phyloP scores from a whole-genome alignment of 2,329 filamentous ascomycete genomes.

The Fusarium camptoceras region DNA sequence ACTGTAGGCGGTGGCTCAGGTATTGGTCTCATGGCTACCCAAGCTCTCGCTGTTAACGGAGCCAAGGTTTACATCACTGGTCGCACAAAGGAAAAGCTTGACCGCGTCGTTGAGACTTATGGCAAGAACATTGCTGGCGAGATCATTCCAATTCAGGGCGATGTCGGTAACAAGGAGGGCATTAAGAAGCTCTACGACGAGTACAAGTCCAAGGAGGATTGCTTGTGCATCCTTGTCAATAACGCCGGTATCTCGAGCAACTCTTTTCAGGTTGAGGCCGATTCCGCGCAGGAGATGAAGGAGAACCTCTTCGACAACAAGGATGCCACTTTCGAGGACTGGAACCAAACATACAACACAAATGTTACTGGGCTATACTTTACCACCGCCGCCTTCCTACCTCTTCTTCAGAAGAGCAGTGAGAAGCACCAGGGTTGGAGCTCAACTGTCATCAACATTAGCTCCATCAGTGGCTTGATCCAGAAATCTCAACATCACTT shows the following conservation, averaged over 20 bases:
- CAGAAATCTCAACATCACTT: conserved; percentile 74
- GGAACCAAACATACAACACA: conserved; percentile 78
- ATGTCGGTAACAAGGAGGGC: conserved; percentile 72
- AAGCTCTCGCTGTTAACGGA: conserved; percentile 74
- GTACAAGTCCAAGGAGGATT: conserved; percentile 65
- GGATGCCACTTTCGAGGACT: conserved; percentile 70
- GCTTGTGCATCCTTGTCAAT: conserved; percentile 75
- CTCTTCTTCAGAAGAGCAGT: conserved; percentile 67
- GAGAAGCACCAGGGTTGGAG: conserved; percentile 61
- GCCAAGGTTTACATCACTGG: conserved; percentile 78
- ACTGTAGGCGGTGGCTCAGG: conserved; percentile 65
- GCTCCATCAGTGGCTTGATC: conserved; percentile 73
- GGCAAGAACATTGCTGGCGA: conserved; percentile 64
- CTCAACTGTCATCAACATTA: conserved; percentile 74
- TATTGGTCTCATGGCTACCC: conserved; percentile 76
- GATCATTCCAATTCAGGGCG: conserved; percentile 70
- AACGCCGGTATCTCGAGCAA: conserved; percentile 73
- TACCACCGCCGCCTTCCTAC: conserved; percentile 70
- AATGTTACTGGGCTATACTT: conserved; percentile 80
- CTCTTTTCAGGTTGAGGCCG: conserved; percentile 65
- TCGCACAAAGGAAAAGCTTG: conserved; percentile 71
- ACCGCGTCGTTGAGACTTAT: conserved; percentile 68
- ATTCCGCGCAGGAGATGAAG: conserved; percentile 64
- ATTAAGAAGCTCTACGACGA: conserved; percentile 69
- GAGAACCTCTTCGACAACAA: conserved; percentile 76